Evolutionary conservation across 352 stramenopile species (phyloP).

Genomic region (Phytopythium vexans): DNA sequence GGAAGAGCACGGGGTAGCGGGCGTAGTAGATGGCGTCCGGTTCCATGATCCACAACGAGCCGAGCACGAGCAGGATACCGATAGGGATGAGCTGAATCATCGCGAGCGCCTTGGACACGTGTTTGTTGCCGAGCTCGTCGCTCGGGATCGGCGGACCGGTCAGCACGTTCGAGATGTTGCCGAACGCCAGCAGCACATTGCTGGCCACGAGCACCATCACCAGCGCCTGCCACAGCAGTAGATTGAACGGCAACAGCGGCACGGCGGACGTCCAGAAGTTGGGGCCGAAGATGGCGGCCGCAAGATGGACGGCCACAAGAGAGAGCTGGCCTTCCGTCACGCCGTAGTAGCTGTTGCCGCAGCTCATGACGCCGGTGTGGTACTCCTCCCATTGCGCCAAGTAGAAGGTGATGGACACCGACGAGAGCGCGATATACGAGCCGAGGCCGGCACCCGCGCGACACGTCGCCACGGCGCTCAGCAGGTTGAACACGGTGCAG

Average conservation of each 20-base stretch:
- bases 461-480: constrained; percentile 67
- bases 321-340: constrained; percentile 84
- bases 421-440: constrained; percentile 62
- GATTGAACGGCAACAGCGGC: constrained; percentile 18
- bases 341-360: constrained; percentile 78
- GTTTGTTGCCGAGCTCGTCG: constrained; percentile 81
- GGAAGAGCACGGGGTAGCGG: constrained; percentile 70
- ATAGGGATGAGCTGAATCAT: constrained; percentile 75
- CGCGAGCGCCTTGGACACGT: constrained; percentile 78
- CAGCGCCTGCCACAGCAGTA: constrained; percentile 17
- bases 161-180: constrained; percentile 78
- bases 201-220: constrained; percentile 56
- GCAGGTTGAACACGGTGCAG: constrained; percentile 78
- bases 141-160: constrained; percentile 44
- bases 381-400: constrained; percentile 88
- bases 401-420: constrained; percentile 81
- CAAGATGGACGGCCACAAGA: constrained; percentile 64
- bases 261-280: constrained; percentile 51
- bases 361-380: constrained; percentile 88
- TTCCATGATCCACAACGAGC: constrained; percentile 70
- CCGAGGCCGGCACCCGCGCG: constrained; percentile 42
- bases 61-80: constrained; percentile 47
- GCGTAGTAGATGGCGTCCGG: constrained; percentile 63
- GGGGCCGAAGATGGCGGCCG: constrained; percentile 51
- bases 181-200: constrained; percentile 72